Evolutionary conservation across 345 rosid genomes (phyloP), one percentile per base, ranked within the genome.

Genomic region (Euclidium syriacum): DNA sequence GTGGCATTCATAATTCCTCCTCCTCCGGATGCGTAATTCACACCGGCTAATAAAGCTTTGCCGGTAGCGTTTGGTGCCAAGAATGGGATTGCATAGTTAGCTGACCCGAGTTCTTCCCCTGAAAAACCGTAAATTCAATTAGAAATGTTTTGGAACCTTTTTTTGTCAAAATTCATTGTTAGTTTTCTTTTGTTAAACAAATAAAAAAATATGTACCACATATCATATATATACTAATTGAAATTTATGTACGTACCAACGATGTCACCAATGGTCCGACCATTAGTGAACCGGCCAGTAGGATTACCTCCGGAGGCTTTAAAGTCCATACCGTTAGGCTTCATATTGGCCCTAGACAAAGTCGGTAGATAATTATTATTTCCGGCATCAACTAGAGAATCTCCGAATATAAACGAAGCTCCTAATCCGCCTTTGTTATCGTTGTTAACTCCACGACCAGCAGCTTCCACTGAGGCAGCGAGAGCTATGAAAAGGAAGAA

Each of bases 11-110:
- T 83, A 64, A 86, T 91, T 30, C 98, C 98, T 10, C 84, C 83
- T 44, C 84, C 96, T 9, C 91, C 88, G 0, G 98, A 91, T 22
- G 95, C 98, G 49, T 84, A 91, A 38, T 91, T 91, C 17, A 91
- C 91, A 14, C 96, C 96, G 18, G 53, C 67, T 49, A 84, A 57
- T 60, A 84, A n/a, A 27, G 63, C 69, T 5, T 78, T 17, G 9
- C 95, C 86, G 0, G 7, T 64, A 0, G 96, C 82, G 6, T 83
- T 75, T 3, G 95, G 98, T 70, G 87, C 88, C 70, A 91, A 70
- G 72, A 77, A 88, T 17, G 98, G 98, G 22, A 88, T 84, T 10
- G 86, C 74, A 3, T 75, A 80, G 44, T 61, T 58, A 7, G 11
- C 14, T 41, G 58, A 32, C 74, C 90, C 72, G 62, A 57, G 58